Evolutionary conservation across 176 grass and related monocot genomes (phyloP).

Genomic region (Oryza glaberrima): DNA sequence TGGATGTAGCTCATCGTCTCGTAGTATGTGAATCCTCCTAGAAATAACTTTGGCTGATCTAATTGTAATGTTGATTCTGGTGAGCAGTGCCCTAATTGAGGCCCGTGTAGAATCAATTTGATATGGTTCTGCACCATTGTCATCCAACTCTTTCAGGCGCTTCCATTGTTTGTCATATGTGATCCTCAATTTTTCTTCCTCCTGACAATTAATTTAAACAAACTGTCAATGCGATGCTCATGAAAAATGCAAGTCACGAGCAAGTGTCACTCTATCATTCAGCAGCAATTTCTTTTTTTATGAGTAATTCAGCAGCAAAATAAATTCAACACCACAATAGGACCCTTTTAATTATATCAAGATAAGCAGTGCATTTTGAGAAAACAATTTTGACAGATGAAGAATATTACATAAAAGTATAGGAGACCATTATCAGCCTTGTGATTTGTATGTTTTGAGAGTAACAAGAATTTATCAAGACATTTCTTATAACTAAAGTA

Average conservation of each 20-base stretch:
- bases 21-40: slow-evolving; percentile 72
- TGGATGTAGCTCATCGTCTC: slow-evolving; percentile 73
- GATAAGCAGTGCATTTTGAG: background rate
- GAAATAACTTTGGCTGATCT: slow-evolving; percentile 79
- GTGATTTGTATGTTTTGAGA: background rate
- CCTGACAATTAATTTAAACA: slow-evolving; percentile 47
- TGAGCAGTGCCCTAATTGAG: slow-evolving; percentile 62
- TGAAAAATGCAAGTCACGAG: background rate
- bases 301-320: background rate
- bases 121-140: slow-evolving; percentile 64
- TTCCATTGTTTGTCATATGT: slow-evolving; percentile 85
- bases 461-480: background rate
- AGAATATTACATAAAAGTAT: background rate
- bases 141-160: slow-evolving; percentile 69
- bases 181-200: slow-evolving; percentile 81
- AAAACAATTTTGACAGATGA: background rate
- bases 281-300: background rate
- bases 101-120: slow-evolving; percentile 60
- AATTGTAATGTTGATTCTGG: slow-evolving; percentile 65
- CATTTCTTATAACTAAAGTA: slow-evolving; percentile 1
- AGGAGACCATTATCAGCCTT: background rate
- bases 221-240: slow-evolving; percentile 7
- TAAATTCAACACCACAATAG: background rate
- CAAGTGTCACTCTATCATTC: background rate
- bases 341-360: background rate